Evolutionary conservation across 306 rosid species (phyloP).

Genomic region (Gastrolobium villosum): DNA sequence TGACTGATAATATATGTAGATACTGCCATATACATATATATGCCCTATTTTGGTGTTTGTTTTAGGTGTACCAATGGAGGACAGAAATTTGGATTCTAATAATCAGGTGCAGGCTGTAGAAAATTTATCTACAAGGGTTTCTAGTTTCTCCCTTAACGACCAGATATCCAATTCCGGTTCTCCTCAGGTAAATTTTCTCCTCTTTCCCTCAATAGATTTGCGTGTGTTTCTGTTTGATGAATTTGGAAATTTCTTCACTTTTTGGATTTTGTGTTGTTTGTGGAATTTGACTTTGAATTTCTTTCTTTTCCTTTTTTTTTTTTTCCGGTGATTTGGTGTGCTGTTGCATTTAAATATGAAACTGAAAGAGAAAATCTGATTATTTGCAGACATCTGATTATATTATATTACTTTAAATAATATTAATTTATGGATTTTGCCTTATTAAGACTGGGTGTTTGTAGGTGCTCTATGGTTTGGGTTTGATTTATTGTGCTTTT

Average conservation of each 20-base stretch:
- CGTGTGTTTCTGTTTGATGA: not conserved
- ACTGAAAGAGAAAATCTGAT: constrained; percentile 28
- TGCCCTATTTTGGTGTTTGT: constrained; percentile 41
- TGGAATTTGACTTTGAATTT: constrained; percentile 23
- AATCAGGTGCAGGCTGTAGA: constrained; percentile 48
- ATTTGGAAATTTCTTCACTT: constrained; percentile 35
- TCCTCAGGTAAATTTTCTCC: constrained; percentile 46
- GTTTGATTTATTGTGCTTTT: constrained; percentile 35
- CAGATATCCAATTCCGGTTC: constrained; percentile 47
- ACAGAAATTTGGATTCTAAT: constrained; percentile 32
- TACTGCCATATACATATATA: not conserved
- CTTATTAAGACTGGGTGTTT: not conserved
- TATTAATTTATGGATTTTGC: constrained; percentile 8
- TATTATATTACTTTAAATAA: constrained; percentile 4
- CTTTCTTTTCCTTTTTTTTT: not conserved
- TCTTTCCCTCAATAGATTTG: not conserved
- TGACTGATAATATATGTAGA: constrained; percentile 28
- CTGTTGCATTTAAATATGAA: constrained; percentile 15
- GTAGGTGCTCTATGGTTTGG: constrained; percentile 19
- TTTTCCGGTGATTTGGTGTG: not conserved
- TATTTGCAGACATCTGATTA: constrained; percentile 11
- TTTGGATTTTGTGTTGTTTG: constrained; percentile 9
- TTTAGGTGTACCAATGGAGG: constrained; percentile 52
- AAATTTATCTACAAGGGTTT: constrained; percentile 51
- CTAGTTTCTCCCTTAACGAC: constrained; percentile 40